phyloP scores from a whole-genome alignment of 2,329 filamentous ascomycete genomes.

The Mycogone perniciosa region DNA sequence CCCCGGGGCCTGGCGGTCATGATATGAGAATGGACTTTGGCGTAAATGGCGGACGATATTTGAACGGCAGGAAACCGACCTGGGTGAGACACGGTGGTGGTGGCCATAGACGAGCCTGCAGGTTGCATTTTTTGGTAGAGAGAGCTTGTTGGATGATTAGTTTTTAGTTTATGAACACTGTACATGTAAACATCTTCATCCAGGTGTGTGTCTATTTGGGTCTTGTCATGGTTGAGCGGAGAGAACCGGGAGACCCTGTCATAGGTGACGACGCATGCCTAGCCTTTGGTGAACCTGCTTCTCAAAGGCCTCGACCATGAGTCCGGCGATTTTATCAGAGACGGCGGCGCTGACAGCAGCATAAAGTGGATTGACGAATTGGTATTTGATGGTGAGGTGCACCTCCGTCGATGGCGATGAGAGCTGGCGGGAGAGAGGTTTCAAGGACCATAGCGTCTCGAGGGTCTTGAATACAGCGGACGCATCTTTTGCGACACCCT shows the following conservation, averaged over 20 bases:
- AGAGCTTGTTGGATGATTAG: conserved; percentile 18
- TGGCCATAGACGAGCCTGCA: conserved; percentile 3
- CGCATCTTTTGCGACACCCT: conserved; percentile 34
- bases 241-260: not conserved
- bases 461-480: conserved; percentile 60
- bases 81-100: conserved; percentile 15
- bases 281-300: conserved; percentile 56
- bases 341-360: conserved; percentile 73
- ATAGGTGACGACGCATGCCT: conserved; percentile 7
- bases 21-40: conserved; percentile 3
- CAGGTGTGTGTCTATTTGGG: not conserved
- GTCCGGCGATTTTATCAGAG: conserved; percentile 73
- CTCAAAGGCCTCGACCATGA: conserved; percentile 95
- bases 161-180: conserved; percentile 9
- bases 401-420: conserved; percentile 56
- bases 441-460: conserved; percentile 63
- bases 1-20: not conserved
- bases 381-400: conserved; percentile 68
- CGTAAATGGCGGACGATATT: conserved; percentile 17
- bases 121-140: conserved; percentile 1
- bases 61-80: conserved; percentile 12
- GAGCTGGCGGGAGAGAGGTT: conserved; percentile 29
- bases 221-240: conserved; percentile 2
- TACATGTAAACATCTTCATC: not conserved
- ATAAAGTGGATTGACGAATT: conserved; percentile 86